Evolutionary conservation across 768 basidiomycete species (phyloP), one percentile per base, ranked within the genome.

Genomic region (Psilocybe sp.): DNA sequence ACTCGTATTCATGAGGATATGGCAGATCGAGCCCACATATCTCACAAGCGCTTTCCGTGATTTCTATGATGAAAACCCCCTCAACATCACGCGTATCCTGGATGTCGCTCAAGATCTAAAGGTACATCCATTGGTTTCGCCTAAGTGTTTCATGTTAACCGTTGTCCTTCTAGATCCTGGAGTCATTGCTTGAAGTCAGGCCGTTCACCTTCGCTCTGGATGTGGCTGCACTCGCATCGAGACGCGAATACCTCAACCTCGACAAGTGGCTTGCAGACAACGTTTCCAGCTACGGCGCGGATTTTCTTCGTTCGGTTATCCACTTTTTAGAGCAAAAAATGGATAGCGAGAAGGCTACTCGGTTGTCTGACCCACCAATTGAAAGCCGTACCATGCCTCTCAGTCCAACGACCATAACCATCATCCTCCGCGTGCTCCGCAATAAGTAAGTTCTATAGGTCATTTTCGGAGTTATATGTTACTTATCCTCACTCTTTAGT

Each of bases 251-350:
- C 62, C 75, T 98, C 60, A 94, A 99, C 60, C 76, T 99, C 40
- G 95, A 97, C 70, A 95, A 96, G 68, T 99, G 96, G 95, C 76
- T 98, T 13, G 84, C 89, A 12, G 90, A 92, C 65, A 89, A 93
- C 60, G 89, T 95, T 15, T 74, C 82, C 16, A 73, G 78, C 42
- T 89, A 95, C 54, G 92, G 92, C 7, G 79, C 79, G 23, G 90
- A 92, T 55, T 97, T 98, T 63, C 77, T 97, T 32, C 85, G 87
- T 50, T 84, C 91, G 7, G 83, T 95, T 54, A 84, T 98, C 50
- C 79, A 84, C 15, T 98, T 98, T 70, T 71, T 98, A 52, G 89
- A 93, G 57, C 76, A 89, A 71, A 99, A 98, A 70, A 92, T 96
- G 81, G 86, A 89, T 47, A 88, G 84, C 56, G 97, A 97, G 68